Evolutionary conservation across 2,329 filamentous ascomycete species (phyloP), one percentile per base, ranked within the genome.

Genomic region (Aspergillus sergii): DNA sequence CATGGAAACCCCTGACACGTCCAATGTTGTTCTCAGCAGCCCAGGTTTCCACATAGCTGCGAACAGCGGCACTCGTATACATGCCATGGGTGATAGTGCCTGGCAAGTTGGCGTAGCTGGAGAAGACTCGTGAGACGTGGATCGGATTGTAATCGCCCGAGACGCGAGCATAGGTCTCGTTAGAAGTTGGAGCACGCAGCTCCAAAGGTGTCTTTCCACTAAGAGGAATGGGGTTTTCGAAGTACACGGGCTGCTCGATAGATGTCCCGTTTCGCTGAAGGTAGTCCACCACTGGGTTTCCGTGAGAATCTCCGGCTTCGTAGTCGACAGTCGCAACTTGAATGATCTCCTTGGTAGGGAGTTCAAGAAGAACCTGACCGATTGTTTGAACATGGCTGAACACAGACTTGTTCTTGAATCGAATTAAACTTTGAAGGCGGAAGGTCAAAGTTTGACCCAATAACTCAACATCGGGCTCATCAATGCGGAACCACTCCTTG

Each of bases 61-160:
- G 91, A 32, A 99, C 95, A 43, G 95, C 92, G 69, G 95, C 95
- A 79, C 94, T 98, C 1, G 94, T 96, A 85, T 98, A 99, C 95
- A 99, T 99, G 76, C 95, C 95, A 77, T 99, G 95, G 1, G 95
- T 99, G 75, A 99, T 99, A 51, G 95, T 99, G 57, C 95, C 96
- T 1, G 94, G 94, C 19, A 99, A 86, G 78, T 94, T 95, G 76
- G 95, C 96, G 73, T 98, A 99, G 81, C 89, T 93, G 36, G 95
- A 92, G 82, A 99, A 99, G 60, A 97, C 93, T 61, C 95, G 91
- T 14, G 95, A 97, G 51, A 99, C 95, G 84, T 99, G 95, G 66
- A 99, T 99, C 28, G 95, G 95, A 81, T 99, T 99, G 86, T 93
- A 99, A 78, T 99, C 95, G 54, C 95, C 95, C 58, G 96, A 99